Evolutionary conservation across 1,139 yeast genomes (phyloP), one percentile per base, ranked within the genome.

Genomic region (Lodderomyces metapsilosis): DNA sequence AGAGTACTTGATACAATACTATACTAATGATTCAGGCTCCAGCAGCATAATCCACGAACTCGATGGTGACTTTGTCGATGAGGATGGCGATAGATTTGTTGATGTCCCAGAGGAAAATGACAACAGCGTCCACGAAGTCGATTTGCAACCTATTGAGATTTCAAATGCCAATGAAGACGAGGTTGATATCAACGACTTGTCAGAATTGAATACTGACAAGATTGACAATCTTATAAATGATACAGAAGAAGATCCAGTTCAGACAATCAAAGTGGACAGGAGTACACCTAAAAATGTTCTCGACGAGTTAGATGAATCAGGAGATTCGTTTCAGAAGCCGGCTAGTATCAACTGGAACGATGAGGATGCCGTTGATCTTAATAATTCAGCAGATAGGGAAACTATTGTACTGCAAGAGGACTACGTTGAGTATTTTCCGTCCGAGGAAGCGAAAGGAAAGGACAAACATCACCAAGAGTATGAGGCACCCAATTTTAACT

Each of bases 331-430:
- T 49, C 74, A 70, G 46, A 57, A 66, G 41, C 70, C 75, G 3
- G 57, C 67, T 0, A 70, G 75, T 49, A 66, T 72, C 22, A 69
- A 67, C 46, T 72, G 78, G 77, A 68, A 67, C 45, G 74, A 71
- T 38, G 73, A 63, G 32, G 63, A 56, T 8, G 56, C 56, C 34
- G 45, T 65, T 22, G 60, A 64, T 33, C 52, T 68, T 12, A 70
- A 40, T 23, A 36, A 36, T 35, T 39, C 43, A 17, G 24, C 38
- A 18, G 44, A 47, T 32, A 31, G 43, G 34, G 42, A 41, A 25
- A 28, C 38, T 17, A 30, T 39, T 22, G 16, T 35, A n/a, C 28
- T 21, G 25, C 39, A 40, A 34, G 43, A 34, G 22, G 47, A 45
- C 16, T 34, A 25, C 28, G 46, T 40, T 21, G 48, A 45, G 5